Conservation (phyloP, 805 yeast genomes). For the Zygotorulaspora sp. region DNA sequence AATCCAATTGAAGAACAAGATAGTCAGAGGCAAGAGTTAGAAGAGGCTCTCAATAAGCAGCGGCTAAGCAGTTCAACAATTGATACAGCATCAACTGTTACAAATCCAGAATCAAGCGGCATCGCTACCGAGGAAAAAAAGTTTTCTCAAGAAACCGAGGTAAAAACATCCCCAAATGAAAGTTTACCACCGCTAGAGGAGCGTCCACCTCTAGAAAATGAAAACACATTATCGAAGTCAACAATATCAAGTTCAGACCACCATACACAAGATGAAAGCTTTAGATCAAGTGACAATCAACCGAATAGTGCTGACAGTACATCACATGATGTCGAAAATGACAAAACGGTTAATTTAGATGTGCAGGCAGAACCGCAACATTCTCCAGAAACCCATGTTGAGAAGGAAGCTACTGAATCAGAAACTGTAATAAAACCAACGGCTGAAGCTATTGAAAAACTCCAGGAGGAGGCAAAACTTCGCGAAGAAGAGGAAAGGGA, state of each 20-base stretch:
- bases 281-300: slow-evolving; percentile 1
- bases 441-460: slow-evolving; percentile 38
- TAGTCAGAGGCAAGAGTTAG: slow-evolving; percentile 2
- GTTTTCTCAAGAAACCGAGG: background rate
- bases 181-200: background rate
- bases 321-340: slow-evolving; percentile 3
- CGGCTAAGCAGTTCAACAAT: slow-evolving; percentile 2
- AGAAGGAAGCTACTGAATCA: slow-evolving; percentile 9
- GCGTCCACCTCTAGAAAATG: background rate
- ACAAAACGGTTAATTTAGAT: background rate
- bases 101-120: background rate
- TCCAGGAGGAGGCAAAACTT: slow-evolving; percentile 39
- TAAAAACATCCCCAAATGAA: background rate
- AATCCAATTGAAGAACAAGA: background rate
- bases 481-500: slow-evolving; percentile 37
- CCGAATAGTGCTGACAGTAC: slow-evolving; percentile 1
- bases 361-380: slow-evolving; percentile 1
- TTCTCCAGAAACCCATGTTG: background rate
- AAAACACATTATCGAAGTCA: background rate
- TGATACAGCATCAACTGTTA: slow-evolving; percentile 7
- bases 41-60: slow-evolving; percentile 1
- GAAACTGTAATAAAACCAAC: slow-evolving; percentile 33
- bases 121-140: background rate
- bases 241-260: slow-evolving; percentile 1
- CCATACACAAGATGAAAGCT: background rate